Evolutionary conservation across 192 early-diverging fungal species (phyloP).

Genomic region (Backusella parvicylindrica): DNA sequence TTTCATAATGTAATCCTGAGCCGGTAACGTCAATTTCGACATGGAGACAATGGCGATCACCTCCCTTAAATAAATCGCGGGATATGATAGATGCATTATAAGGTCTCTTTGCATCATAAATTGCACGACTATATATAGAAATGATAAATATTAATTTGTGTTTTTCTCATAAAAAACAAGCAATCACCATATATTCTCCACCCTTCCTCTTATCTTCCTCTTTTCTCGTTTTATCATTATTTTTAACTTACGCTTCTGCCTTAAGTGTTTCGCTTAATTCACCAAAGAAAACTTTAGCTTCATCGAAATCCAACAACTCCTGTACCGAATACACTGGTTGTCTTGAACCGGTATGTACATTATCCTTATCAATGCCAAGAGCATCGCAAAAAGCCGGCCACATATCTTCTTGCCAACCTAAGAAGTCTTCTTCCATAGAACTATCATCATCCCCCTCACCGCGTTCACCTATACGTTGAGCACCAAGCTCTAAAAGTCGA

Average conservation of each 20-base stretch:
- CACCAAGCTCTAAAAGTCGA: slow-evolving; percentile 67
- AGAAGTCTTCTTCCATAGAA: slow-evolving; percentile 92
- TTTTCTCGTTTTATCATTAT: neutral
- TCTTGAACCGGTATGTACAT: slow-evolving; percentile 89
- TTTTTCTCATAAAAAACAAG: neutral
- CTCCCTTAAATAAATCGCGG: slow-evolving; percentile 61
- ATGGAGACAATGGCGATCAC: slow-evolving; percentile 84
- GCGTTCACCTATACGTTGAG: slow-evolving; percentile 62
- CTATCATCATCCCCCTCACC: slow-evolving; percentile 98
- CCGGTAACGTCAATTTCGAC: slow-evolving; percentile 86
- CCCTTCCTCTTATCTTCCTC: neutral
- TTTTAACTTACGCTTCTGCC: neutral
- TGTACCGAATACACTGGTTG: slow-evolving; percentile 89
- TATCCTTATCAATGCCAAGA: slow-evolving; percentile 94
- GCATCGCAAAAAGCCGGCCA: slow-evolving; percentile 71
- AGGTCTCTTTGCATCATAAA: slow-evolving; percentile 85
- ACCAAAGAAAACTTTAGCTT: neutral
- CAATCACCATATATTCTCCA: neutral
- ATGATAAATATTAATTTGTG: neutral
- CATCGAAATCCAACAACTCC: slow-evolving; percentile 52
- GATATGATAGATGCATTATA: slow-evolving; percentile 67
- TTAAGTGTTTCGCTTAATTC: neutral
- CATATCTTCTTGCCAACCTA: slow-evolving; percentile 86
- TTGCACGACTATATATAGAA: slow-evolving; percentile 31
- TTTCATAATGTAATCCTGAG: slow-evolving; percentile 76